A percentile compares a stretch with the other conserved stretches of the same genome.
These are phyloP conservation scores for Sporisorium sorghi DNA, from an alignment of 1,284 basidiomycete species.

Conservation along the genomic window DNA sequence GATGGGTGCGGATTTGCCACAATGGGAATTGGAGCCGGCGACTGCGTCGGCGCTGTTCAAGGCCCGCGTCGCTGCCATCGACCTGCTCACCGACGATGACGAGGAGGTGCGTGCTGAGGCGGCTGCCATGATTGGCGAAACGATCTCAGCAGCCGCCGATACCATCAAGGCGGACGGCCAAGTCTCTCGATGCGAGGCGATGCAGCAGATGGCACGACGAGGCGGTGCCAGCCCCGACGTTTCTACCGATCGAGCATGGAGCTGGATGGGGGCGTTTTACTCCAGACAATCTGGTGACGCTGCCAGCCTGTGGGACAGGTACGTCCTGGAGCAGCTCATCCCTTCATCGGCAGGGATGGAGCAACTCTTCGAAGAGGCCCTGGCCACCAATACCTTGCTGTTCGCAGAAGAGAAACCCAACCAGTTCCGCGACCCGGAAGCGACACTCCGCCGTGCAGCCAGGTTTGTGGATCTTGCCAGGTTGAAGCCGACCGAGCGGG, in stretches of 20 bases:
- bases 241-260: constrained; percentile 50
- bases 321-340: constrained; percentile 34
- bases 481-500: constrained; percentile 3
- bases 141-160: constrained; percentile 15
- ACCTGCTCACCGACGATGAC: constrained; percentile 53
- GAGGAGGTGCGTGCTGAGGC: constrained; percentile 52
- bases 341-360: constrained; percentile 20
- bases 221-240: constrained; percentile 44
- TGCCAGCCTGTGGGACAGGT: constrained; percentile 25
- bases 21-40: background rate
- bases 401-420: constrained; percentile 59
- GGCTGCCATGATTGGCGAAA: constrained; percentile 47
- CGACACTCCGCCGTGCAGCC: constrained; percentile 47
- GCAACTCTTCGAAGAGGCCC: constrained; percentile 33
- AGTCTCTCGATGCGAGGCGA: constrained; percentile 24
- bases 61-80: constrained; percentile 39
- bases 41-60: constrained; percentile 28
- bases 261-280: constrained; percentile 50
- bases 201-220: constrained; percentile 34
- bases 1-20: background rate
- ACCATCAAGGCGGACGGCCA: background rate
- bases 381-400: constrained; percentile 35
- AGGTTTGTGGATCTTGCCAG: constrained; percentile 12
- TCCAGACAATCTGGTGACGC: background rate
- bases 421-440: constrained; percentile 57